Conservation (phyloP, 805 yeast genomes). For the Ogataea paraovalis region DNA sequence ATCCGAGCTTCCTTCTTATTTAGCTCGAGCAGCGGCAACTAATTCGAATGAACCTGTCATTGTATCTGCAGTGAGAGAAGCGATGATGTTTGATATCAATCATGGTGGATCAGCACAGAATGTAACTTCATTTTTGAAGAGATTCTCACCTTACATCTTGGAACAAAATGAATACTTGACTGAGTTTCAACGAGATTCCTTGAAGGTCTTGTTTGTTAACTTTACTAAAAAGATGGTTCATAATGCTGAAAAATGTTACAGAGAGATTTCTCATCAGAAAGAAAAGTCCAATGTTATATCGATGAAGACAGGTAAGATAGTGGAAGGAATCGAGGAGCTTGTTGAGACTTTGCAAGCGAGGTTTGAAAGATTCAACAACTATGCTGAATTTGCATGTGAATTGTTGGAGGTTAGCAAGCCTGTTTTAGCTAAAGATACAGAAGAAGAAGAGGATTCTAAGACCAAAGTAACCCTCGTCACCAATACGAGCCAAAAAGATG, state of each 20-base stretch:
- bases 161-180: slow-evolving; percentile 27
- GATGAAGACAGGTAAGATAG: slow-evolving; percentile 61
- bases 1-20: slow-evolving; percentile 41
- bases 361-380: slow-evolving; percentile 41
- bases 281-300: slow-evolving; percentile 49
- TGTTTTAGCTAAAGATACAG: slow-evolving; percentile 26
- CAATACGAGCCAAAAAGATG: slow-evolving; percentile 1
- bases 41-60: slow-evolving; percentile 36
- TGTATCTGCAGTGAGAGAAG: slow-evolving; percentile 39
- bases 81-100: slow-evolving; percentile 36
- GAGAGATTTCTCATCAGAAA: slow-evolving; percentile 33
- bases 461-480: slow-evolving; percentile 28
- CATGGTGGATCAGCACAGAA: slow-evolving; percentile 30
- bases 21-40: slow-evolving; percentile 17
- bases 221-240: slow-evolving; percentile 42
- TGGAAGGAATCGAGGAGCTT: slow-evolving; percentile 30
- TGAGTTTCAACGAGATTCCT: slow-evolving; percentile 23
- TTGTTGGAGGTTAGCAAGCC: slow-evolving; percentile 38
- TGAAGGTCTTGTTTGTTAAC: slow-evolving; percentile 37
- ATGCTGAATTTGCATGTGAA: slow-evolving; percentile 42
- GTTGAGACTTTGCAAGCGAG: slow-evolving; percentile 25
- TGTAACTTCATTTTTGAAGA: slow-evolving; percentile 47
- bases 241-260: slow-evolving; percentile 33
- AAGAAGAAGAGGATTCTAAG: slow-evolving; percentile 21
- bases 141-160: slow-evolving; percentile 37